These are phyloP conservation scores for Cytospora schulzeri DNA, from an alignment of 2,329 filamentous ascomycete genomes.

Conservation along the genomic window DNA sequence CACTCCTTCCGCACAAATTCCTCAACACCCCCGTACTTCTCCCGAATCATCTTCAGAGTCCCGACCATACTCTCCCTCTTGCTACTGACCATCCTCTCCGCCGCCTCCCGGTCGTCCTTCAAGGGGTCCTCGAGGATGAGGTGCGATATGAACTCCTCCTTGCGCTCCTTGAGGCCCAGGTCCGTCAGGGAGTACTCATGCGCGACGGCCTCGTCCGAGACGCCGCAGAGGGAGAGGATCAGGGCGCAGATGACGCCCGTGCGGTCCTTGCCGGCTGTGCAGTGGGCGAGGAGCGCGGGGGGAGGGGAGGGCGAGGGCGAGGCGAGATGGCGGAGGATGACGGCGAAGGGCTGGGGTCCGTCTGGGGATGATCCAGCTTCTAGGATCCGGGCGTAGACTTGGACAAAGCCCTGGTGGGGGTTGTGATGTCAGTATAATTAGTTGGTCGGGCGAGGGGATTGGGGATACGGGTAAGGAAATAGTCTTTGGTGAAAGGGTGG, in stretches of 20 bases:
- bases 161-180: conserved; percentile 57
- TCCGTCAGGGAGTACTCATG: conserved; percentile 71
- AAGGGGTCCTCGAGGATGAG: conserved; percentile 54
- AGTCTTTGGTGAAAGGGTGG: background rate
- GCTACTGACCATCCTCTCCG: conserved; percentile 48
- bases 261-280: conserved; percentile 76
- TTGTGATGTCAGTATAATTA: background rate
- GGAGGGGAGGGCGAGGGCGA: conserved; percentile 33
- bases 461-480: background rate
- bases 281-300: conserved; percentile 66
- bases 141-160: conserved; percentile 52
- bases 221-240: conserved; percentile 64
- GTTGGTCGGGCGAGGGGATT: background rate
- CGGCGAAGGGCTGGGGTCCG: conserved; percentile 57
- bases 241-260: conserved; percentile 72
- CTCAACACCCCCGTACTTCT: conserved; percentile 65
- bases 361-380: conserved; percentile 46
- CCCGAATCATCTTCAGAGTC: conserved; percentile 57
- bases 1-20: conserved; percentile 62
- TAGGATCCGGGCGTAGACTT: conserved; percentile 66
- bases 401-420: conserved; percentile 57
- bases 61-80: conserved; percentile 50
- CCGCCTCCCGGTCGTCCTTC: conserved; percentile 46
- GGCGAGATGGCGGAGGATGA: conserved; percentile 58
- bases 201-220: conserved; percentile 60